These are phyloP conservation scores for Lachancea sp. DNA, from an alignment of 805 yeast genomes.

Conservation along the genomic window DNA sequence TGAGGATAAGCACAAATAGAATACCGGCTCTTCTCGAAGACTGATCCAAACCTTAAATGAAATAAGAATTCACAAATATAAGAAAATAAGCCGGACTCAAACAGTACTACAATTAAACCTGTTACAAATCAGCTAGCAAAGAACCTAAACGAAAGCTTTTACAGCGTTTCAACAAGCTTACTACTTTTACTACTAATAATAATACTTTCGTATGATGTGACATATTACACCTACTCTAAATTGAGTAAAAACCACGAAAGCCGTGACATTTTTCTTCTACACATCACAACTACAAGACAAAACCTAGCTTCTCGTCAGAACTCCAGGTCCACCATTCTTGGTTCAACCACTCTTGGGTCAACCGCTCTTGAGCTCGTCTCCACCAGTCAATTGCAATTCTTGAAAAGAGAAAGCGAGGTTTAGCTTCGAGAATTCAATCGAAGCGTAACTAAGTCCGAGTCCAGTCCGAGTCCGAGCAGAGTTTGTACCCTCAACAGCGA, in stretches of 20 bases:
- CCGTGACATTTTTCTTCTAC: constrained; percentile 3
- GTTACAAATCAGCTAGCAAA: too few species aligned
- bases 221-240: background rate
- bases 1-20: background rate
- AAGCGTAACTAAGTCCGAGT: too few species aligned
- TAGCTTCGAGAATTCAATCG: too few species aligned
- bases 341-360: too few species aligned
- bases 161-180: background rate
- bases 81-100: background rate
- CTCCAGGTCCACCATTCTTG: background rate
- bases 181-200: background rate
- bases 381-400: too few species aligned
- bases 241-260: constrained; percentile 6
- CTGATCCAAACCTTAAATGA: background rate
- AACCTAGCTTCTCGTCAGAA: background rate
- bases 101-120: background rate
- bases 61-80: background rate
- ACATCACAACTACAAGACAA: background rate
- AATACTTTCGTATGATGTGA: background rate
- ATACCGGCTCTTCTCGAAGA: background rate
- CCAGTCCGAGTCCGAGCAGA: too few species aligned
- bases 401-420: too few species aligned
- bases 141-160: background rate
- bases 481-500: too few species aligned
- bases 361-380: too few species aligned